Evolutionary conservation across 2,329 filamentous ascomycete genomes (phyloP), one percentile per base, ranked within the genome.

Genomic region (Aspergillus brasiliensis): DNA sequence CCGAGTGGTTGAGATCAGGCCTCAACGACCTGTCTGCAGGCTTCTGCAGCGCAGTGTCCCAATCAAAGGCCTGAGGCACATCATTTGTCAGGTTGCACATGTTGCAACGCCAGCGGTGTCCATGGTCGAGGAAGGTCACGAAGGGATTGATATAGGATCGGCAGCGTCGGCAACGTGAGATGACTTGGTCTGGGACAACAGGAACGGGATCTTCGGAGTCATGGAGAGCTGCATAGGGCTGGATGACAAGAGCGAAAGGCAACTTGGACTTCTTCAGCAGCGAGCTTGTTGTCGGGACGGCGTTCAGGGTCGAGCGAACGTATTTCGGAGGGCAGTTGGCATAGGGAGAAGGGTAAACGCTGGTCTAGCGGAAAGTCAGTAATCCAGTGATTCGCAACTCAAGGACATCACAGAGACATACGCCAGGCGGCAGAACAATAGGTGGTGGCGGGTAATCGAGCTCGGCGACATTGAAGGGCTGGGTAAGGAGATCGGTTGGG

Each of bases 11-110:
- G 62, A 99, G 83, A 75, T 99, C 95, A 40, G 92, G 86, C 69
- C 95, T 85, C 75, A 96, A 89, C 90, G 95, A 96, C 73, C 95
- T 84, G 75, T 99, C 94, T 53, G 96, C 89, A 55, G 88, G 90
- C 81, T 96, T 93, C 78, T 98, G 94, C 57, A 92, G 84, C 47
- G 91, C 89, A 34, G 92, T 89, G 78, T 99, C 95, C 95, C 95
- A 99, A 75, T 99, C 95, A 67, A 99, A 99, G 38, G 93, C 93
- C 78, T 99, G 95, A n/a, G 95, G 95, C 40, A 98, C 94, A 70
- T 99, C 95, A 75, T 99, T 99, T 68, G 93, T 97, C 65, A 99
- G 83, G 77, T 97, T 98, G 78, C 95, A 99, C 93, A 99, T 97
- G 80, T 99, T 99, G 82, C 95, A 99, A 72, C 94, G 89, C 95